Conservation (phyloP, 441 rosid genomes). For the Pelargonium cotyledonis region DNA sequence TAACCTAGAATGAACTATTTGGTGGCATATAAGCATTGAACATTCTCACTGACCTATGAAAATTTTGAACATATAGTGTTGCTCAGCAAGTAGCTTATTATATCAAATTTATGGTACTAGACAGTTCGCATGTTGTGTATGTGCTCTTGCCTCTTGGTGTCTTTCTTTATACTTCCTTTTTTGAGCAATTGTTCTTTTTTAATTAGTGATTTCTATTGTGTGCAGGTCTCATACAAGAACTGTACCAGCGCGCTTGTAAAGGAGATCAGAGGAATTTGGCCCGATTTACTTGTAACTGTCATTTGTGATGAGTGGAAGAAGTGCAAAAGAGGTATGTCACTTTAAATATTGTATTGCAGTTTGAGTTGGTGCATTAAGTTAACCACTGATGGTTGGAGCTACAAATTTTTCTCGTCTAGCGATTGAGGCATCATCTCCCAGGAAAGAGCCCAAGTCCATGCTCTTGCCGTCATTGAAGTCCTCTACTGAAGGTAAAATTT, state of each 20-base stretch:
- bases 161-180: neutral
- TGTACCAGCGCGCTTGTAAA: slow-evolving; percentile 39
- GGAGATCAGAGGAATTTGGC: slow-evolving; percentile 77
- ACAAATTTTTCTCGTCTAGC: slow-evolving; percentile 34
- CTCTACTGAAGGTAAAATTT: slow-evolving; percentile 46
- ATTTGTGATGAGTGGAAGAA: slow-evolving; percentile 86
- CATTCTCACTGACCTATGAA: neutral
- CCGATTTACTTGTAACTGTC: slow-evolving; percentile 61
- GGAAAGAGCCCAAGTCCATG: slow-evolving; percentile 71
- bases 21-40: neutral
- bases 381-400: slow-evolving; percentile 22
- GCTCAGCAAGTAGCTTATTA: neutral
- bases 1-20: neutral
- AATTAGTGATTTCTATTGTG: slow-evolving; percentile 13
- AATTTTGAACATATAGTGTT: neutral
- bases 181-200: slow-evolving; percentile 5
- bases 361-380: slow-evolving; percentile 7
- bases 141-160: neutral
- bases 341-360: slow-evolving; percentile 1
- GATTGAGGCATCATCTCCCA: slow-evolving; percentile 80
- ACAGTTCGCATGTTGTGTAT: neutral
- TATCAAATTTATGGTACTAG: neutral
- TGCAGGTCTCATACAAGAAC: slow-evolving; percentile 67
- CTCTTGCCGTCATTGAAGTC: slow-evolving; percentile 55
- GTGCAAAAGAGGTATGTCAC: slow-evolving; percentile 77